A percentile compares a stretch with the other conserved stretches of the same genome.
Evolutionary conservation across 768 basidiomycete genomes (phyloP).

Genomic region (Chalciporus pseudorubinellus): DNA sequence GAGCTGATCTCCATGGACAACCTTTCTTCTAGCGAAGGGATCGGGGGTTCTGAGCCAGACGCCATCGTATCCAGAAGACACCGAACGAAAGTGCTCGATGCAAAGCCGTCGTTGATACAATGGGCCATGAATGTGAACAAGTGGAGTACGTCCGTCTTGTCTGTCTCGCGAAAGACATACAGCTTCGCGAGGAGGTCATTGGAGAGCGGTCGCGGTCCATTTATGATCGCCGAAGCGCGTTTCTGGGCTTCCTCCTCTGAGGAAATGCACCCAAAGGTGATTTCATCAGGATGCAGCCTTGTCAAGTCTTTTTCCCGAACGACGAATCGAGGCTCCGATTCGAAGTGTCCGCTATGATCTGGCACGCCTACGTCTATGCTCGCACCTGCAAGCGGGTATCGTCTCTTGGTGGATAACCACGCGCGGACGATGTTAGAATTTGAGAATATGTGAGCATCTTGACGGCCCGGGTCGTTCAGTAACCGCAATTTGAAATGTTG

Average conservation of each 20-base stretch:
- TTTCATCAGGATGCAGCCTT: conserved; percentile 36
- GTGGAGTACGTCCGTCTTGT: conserved; percentile 37
- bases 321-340: conserved; percentile 33
- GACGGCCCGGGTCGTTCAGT: conserved; percentile 27
- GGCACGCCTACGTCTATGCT: conserved; percentile 19
- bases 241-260: conserved; percentile 36
- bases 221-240: conserved; percentile 29
- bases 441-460: conserved; percentile 23
- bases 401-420: conserved; percentile 48
- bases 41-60: background rate
- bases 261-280: conserved; percentile 34
- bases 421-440: conserved; percentile 37
- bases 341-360: background rate
- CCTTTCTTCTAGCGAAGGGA: conserved; percentile 35
- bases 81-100: conserved; percentile 40
- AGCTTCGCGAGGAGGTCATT: conserved; percentile 41
- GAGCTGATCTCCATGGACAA: conserved; percentile 41
- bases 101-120: conserved; percentile 48
- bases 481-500: no score
- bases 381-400: conserved; percentile 49
- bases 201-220: conserved; percentile 41
- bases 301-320: conserved; percentile 39
- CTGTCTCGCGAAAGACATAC: conserved; percentile 39
- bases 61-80: conserved; percentile 45
- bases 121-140: conserved; percentile 47